Base-by-base conservation (phyloP, 2,329 filamentous ascomycete species). In the Epicoccum sorghinum region DNA sequence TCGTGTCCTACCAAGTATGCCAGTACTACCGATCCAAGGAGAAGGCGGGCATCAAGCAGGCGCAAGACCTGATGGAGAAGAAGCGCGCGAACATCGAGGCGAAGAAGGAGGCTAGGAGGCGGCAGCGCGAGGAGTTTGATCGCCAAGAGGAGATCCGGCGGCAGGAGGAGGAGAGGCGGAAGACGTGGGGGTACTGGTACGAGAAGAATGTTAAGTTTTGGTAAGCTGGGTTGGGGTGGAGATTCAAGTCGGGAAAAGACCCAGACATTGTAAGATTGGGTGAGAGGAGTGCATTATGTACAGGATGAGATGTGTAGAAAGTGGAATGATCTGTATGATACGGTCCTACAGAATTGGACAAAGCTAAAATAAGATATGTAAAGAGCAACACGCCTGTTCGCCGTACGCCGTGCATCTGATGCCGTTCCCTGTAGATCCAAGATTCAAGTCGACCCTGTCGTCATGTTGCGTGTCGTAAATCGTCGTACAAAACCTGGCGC, bases 1-100 rank as follows among this genome's bases (percentile, higher is more conserved):
- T 89, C 41, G 82, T 83, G 27, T 88, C 88, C 45, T 95, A 92
- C 76, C 91, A 97, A 76, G 91, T 89, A 68, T 98, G 93, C 77
- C 87, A 92, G 68, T 87, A 87, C 62, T 83, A 84, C 58, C 83
- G 92, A 55, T 81, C 84, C 42, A 82, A 88, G 57, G 93, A 98
- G 76, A 85, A 88, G 65, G 85, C 87, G 58, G 89, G 91, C 58
- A 93, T 99, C 87, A 89, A 89, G 73, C 82, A 91, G 61, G 90
- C 90, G 4, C 88, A 96, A 50, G 91, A 96, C 70, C 85, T 95
- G 54, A 88, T 93, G 74, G 86, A 89, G 68, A 81, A 84, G 65
- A 87, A 92, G 74, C 87, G 90, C 68, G 80, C 67, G 18, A 70
- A 71, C 39, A 74, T 79, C 35, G 78, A 78, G 59, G 73, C 73